Evolutionary conservation across 441 rosid genomes (phyloP).

Genomic region (Croton laevigatus): DNA sequence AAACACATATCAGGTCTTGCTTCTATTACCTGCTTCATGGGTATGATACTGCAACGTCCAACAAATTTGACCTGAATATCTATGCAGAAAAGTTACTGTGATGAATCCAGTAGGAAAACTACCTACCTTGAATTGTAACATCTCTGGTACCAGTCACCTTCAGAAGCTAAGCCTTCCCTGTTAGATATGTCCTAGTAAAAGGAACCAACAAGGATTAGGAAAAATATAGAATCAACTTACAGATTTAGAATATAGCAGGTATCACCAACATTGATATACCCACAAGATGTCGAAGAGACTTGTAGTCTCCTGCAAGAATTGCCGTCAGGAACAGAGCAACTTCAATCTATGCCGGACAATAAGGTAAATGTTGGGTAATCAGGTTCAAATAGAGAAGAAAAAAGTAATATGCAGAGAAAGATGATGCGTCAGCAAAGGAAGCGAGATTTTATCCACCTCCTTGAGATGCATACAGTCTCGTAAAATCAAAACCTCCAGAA

Average conservation of each 20-base stretch:
- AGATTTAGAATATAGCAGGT: background rate
- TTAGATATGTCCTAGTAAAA: conserved; percentile 57
- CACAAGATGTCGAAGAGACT: conserved; percentile 54
- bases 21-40: conserved; percentile 51
- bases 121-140: conserved; percentile 49
- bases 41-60: conserved; percentile 46
- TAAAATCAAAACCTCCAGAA: conserved; percentile 56
- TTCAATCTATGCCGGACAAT: conserved; percentile 43
- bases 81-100: conserved; percentile 1
- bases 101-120: conserved; percentile 11
- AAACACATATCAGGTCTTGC: conserved; percentile 60
- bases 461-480: conserved; percentile 74
- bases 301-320: conserved; percentile 55
- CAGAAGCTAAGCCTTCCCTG: conserved; percentile 67
- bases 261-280: conserved; percentile 27
- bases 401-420: conserved; percentile 11
- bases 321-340: conserved; percentile 47
- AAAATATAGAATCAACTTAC: conserved; percentile 13
- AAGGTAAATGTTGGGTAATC: conserved; percentile 1
- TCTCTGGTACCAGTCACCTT: conserved; percentile 55
- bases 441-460: conserved; percentile 36
- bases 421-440: too few species aligned
- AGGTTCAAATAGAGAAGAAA: background rate
- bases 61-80: background rate
- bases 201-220: conserved; percentile 20